These are phyloP conservation scores for Anaeromyces robustus DNA, from an alignment of 192 early-diverging fungal genomes.

Conservation along the genomic window DNA sequence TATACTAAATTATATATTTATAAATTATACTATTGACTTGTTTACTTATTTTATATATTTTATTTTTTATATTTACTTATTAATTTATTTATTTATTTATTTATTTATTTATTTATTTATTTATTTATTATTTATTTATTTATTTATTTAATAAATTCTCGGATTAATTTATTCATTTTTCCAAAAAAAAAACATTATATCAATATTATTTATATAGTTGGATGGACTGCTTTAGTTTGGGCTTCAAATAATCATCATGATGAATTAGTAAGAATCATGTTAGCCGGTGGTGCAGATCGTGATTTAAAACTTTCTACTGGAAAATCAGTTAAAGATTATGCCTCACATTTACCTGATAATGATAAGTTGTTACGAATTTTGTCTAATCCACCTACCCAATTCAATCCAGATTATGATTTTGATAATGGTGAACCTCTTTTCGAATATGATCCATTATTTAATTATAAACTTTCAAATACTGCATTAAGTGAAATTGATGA, in stretches of 20 bases:
- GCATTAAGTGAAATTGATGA: background rate
- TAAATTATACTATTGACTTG: too few relatives aligned
- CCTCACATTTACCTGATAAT: background rate
- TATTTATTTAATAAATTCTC: too few relatives aligned
- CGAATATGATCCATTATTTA: background rate
- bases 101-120: too few relatives aligned
- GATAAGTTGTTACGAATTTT: background rate
- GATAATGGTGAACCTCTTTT: background rate
- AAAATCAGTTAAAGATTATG: constrained; percentile 55
- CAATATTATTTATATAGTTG: constrained; percentile 19
- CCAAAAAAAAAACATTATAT: background rate
- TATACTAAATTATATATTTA: too few relatives aligned
- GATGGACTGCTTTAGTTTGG: constrained; percentile 87
- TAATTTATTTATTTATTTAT: too few relatives aligned
- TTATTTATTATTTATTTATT: too few relatives aligned
- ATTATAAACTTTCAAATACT: background rate
- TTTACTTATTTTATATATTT: too few relatives aligned
- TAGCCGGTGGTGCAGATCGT: constrained; percentile 64
- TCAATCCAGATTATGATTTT: background rate
- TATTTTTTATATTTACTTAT: too few relatives aligned
- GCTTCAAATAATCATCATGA: constrained; percentile 67
- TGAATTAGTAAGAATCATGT: constrained; percentile 49
- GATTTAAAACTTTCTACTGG: constrained; percentile 50
- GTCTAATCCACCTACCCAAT: background rate
- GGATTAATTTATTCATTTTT: too few relatives aligned